A percentile compares a stretch with the other conserved stretches of the same genome.
These are phyloP conservation scores for Isochrysis galbana DNA, from an alignment of 78 protist species.

Conservation along the genomic window DNA sequence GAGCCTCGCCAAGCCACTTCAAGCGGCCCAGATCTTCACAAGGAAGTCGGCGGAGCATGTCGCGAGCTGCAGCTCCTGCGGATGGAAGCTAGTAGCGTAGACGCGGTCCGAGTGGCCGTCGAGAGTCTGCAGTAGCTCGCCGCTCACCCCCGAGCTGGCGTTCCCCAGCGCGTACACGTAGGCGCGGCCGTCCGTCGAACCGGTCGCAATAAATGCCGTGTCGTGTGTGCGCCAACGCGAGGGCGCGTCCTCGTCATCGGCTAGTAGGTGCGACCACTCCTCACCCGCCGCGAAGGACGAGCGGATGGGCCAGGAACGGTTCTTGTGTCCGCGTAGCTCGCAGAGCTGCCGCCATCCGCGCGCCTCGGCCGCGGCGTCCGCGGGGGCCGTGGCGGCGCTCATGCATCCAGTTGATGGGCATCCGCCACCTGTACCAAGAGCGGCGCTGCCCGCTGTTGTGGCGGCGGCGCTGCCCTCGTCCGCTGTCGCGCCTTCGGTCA, in stretches of 20 bases:
- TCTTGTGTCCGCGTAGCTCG: constrained; percentile 42
- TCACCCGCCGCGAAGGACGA: constrained; percentile 59
- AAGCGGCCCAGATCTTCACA: not conserved
- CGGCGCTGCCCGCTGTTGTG: not conserved
- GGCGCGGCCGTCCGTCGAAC: constrained; percentile 64
- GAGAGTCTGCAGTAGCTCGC: not conserved
- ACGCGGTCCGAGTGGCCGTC: constrained; percentile 17
- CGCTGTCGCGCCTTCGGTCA: not conserved
- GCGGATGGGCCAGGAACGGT: constrained; percentile 72
- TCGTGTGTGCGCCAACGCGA: constrained; percentile 19
- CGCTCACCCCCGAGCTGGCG: not conserved
- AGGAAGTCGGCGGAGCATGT: not conserved
- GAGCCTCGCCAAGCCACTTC: no score
- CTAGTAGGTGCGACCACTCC: constrained; percentile 78
- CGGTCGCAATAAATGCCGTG: constrained; percentile 69
- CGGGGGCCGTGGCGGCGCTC: no score
- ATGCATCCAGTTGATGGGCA: no score
- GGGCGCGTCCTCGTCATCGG: constrained; percentile 81
- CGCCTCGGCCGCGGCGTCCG: no score
- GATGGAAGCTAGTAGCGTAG: not conserved
- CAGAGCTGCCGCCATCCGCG: not conserved
- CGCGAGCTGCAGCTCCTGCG: not conserved
- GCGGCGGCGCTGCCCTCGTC: not conserved
- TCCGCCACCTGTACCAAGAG: not conserved
- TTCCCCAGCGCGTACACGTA: constrained; percentile 57